Evolutionary conservation across 202 grass and related monocot species (phyloP).

Genomic region (Carex arenaria): DNA sequence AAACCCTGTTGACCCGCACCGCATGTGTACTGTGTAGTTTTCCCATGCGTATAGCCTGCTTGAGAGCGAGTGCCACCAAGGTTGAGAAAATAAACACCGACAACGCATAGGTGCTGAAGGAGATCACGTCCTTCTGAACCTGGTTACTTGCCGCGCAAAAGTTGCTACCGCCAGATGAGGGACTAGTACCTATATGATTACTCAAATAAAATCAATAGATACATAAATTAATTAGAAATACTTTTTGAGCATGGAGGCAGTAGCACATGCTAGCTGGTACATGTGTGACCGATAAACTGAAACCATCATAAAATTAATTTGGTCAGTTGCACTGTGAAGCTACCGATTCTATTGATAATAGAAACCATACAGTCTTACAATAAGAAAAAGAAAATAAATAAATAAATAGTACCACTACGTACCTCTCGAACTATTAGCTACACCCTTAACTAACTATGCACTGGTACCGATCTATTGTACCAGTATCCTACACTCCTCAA

Average conservation of each 20-base stretch:
- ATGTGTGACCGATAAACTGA: background rate
- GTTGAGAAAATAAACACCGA: slow-evolving; percentile 39
- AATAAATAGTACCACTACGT: background rate
- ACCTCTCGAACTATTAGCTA: background rate
- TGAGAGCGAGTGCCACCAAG: slow-evolving; percentile 40
- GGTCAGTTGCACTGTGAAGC: background rate
- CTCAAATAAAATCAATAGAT: background rate
- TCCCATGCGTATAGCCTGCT: slow-evolving; percentile 34
- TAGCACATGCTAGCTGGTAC: background rate
- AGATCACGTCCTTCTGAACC: slow-evolving; percentile 25
- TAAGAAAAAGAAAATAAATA: background rate
- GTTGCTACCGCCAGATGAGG: background rate
- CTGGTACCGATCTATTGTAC: background rate
- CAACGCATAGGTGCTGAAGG: slow-evolving; percentile 30
- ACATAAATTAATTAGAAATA: background rate
- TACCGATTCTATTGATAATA: background rate
- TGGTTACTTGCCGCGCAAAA: slow-evolving; percentile 23
- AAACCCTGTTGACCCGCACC: slow-evolving; percentile 14
- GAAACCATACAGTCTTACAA: background rate
- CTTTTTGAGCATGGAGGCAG: background rate
- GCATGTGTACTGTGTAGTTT: background rate
- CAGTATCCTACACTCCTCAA: background rate
- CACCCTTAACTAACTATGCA: background rate
- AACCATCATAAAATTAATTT: background rate
- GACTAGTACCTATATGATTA: background rate